Evolutionary conservation across 1,284 basidiomycete species (phyloP), one percentile per base, ranked within the genome.

Genomic region (Volvariella volvacea): DNA sequence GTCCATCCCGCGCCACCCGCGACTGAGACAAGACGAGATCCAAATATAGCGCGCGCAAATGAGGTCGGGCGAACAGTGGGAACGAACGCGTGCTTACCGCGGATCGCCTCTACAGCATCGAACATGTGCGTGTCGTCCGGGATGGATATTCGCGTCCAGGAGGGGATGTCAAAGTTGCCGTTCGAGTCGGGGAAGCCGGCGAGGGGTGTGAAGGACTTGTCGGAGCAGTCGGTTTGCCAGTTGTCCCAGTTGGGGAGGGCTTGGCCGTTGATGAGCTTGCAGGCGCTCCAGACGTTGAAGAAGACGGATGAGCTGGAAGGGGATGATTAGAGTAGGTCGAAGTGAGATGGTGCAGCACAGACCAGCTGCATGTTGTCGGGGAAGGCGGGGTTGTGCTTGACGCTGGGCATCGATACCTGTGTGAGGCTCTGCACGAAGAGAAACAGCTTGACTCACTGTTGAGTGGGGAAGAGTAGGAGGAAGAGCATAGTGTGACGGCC

Each of bases 231-330:
- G 9, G 39, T n/a, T 15, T 15, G 47, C 63, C 60, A 65, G n/a
- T 49, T 39, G 28, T 22, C 42, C 39, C 50, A 58, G 0, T 48
- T 40, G 16, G 58, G 56, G 20, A 53, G 49, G 9, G 53, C 48
- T 10, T 28, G 44, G 25, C 54, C 54, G 8, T 50, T 54, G 10
- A 42, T 45, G 32, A 54, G 46, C 3, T 52, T 45, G 48, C 64
- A 66, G 32, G 61, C 62, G 20, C 58, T 60, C 60, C 59, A 63
- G 20, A 66, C 36, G 43, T 65, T 62, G 55, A 64, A 65, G 39
- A 58, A 64, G 3, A 58, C 50, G 20, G 49, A 52, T 22, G 59
- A 63, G 41, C 61, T 63, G 28, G 9, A 41, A 12, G 31, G n/a
- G 37, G 43, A 64, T 61, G 54, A 64, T 64, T 50, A 17, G 49